Conservation (phyloP, 2,329 filamentous ascomycete species). For the Trichoderma sp. region DNA sequence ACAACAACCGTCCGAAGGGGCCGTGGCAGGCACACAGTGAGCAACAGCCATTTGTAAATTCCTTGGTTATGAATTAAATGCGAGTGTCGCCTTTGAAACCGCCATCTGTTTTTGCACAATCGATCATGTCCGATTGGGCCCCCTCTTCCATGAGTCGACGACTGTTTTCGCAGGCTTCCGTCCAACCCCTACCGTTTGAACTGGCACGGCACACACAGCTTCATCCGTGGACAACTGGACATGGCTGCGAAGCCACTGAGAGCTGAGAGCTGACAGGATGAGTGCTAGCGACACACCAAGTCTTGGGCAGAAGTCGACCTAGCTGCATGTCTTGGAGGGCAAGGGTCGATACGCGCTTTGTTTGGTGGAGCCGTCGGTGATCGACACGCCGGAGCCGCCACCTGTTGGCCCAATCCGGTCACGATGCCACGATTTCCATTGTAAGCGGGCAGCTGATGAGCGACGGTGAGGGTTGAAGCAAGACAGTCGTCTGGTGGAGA, state of each 20-base stretch:
- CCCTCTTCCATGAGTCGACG: neutral
- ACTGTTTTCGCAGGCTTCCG: neutral
- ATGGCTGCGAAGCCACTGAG: conserved; percentile 7
- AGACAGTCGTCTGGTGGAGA: neutral
- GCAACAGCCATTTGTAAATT: neutral
- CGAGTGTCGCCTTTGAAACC: neutral
- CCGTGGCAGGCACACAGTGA: neutral
- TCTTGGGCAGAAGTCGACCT: neutral
- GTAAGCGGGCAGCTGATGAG: conserved; percentile 20
- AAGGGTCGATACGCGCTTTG: conserved; percentile 19
- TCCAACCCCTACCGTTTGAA: neutral
- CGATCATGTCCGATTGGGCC: neutral
- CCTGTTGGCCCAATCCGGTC: conserved; percentile 22
- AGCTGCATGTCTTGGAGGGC: conserved; percentile 8
- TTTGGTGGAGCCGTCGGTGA: conserved; percentile 24
- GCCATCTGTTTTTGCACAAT: neutral
- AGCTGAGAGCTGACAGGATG: conserved; percentile 4
- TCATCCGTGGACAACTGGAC: neutral
- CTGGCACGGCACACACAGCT: neutral
- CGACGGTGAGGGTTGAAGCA: neutral
- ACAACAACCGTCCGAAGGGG: neutral
- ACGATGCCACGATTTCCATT: conserved; percentile 16
- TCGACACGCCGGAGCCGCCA: conserved; percentile 23
- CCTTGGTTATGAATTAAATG: neutral
- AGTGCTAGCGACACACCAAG: conserved; percentile 12